A percentile compares a stretch with the other conserved stretches of the same genome.
These are phyloP conservation scores for Arthromyces matolae DNA, from an alignment of 768 basidiomycete species.

Conservation along the genomic window DNA sequence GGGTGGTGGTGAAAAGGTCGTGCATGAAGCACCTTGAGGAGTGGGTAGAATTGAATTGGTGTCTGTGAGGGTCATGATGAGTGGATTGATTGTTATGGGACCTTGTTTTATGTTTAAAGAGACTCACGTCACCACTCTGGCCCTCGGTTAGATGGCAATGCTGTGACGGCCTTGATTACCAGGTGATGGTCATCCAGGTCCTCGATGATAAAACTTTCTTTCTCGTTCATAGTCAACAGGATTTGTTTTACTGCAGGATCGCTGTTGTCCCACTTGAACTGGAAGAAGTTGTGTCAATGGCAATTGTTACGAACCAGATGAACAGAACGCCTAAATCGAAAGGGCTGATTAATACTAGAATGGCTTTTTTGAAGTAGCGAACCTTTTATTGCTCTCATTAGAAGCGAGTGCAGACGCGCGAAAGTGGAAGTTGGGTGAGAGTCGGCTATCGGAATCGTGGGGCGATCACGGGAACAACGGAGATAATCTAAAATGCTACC, in stretches of 20 bases:
- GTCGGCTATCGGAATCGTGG: too few species aligned
- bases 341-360: neutral
- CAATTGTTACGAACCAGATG: slow-evolving; percentile 65
- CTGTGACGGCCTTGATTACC: slow-evolving; percentile 79
- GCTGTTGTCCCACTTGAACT: too few species aligned
- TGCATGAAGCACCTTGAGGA: neutral
- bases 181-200: slow-evolving; percentile 83
- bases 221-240: slow-evolving; percentile 77
- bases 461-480: too few species aligned
- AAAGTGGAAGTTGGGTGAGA: too few species aligned
- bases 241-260: slow-evolving; percentile 91
- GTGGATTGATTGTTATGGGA: neutral
- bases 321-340: slow-evolving; percentile 57
- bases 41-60: neutral
- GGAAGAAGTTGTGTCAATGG: too few species aligned
- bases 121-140: neutral
- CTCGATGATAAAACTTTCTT: slow-evolving; percentile 77
- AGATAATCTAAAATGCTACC: too few species aligned
- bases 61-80: neutral
- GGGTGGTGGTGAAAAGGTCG: slow-evolving; percentile 9
- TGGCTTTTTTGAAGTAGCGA: neutral
- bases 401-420: too few species aligned
- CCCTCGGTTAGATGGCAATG: slow-evolving; percentile 23
- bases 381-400: slow-evolving; percentile 66
- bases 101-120: too few species aligned